These are phyloP conservation scores for Melampsora larici-populina DNA, from an alignment of 1,284 basidiomycete genomes.

Conservation along the genomic window DNA sequence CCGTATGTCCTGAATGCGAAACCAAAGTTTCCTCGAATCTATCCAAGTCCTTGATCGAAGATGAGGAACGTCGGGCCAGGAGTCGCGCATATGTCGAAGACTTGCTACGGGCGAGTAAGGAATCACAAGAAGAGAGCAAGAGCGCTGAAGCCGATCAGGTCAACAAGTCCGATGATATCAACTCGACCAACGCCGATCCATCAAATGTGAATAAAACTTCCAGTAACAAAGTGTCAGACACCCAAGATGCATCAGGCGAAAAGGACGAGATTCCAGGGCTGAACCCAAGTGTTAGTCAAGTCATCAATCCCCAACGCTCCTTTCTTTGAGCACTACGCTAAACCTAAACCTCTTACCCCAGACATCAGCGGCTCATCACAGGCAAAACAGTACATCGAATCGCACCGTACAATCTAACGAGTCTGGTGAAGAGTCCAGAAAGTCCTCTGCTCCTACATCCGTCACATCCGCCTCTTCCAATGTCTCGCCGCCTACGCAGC, in stretches of 20 bases:
- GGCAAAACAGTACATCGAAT: neutral
- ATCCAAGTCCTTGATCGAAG: slow-evolving; percentile 69
- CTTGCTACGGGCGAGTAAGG: slow-evolving; percentile 75
- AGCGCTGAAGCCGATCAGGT: slow-evolving; percentile 21
- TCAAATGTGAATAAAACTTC: neutral
- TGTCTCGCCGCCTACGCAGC: neutral
- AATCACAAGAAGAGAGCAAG: slow-evolving; percentile 56
- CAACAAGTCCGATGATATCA: neutral
- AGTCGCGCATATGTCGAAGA: slow-evolving; percentile 77
- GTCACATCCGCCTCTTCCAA: neutral
- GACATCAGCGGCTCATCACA: neutral
- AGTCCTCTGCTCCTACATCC: neutral
- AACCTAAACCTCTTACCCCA: neutral
- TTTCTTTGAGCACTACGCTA: no score
- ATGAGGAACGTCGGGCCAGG: slow-evolving; percentile 71
- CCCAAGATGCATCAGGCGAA: neutral
- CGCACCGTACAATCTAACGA: neutral
- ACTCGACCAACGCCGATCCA: neutral
- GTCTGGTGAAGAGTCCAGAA: neutral
- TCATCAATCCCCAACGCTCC: no score
- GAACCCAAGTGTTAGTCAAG: no score
- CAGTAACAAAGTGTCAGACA: neutral
- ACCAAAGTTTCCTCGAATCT: slow-evolving; percentile 59
- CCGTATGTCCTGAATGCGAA: slow-evolving; percentile 81
- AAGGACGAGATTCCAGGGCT: neutral